A percentile compares a stretch with the other conserved stretches of the same genome.
Conservation (phyloP, 2,329 filamentous ascomycete species). For the Periconia sp. region DNA sequence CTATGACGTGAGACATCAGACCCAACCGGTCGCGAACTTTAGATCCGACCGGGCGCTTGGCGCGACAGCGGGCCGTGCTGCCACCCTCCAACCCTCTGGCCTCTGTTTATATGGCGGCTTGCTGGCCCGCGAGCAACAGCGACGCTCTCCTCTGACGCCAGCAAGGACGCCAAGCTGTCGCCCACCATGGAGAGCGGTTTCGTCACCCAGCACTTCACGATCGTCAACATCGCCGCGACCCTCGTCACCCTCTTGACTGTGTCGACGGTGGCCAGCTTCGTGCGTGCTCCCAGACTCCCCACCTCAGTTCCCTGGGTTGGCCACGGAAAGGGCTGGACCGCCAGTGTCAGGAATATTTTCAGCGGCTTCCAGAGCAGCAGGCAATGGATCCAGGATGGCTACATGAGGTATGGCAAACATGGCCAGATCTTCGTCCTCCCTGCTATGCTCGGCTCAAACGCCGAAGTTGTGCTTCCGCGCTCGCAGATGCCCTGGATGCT, state of each 20-base stretch:
- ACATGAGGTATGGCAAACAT: slow-evolving; percentile 31
- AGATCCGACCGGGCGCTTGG: too few species aligned
- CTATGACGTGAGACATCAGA: too few species aligned
- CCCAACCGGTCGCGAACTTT: too few species aligned
- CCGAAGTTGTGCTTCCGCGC: slow-evolving; percentile 43
- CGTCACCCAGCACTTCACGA: slow-evolving; percentile 8
- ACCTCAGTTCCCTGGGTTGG: slow-evolving; percentile 29
- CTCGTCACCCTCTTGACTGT: slow-evolving; percentile 25
- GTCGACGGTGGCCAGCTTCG: slow-evolving; percentile 16
- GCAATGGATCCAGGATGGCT: slow-evolving; percentile 28
- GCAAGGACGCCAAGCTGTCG: too few species aligned
- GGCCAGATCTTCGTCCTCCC: slow-evolving; percentile 34
- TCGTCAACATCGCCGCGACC: slow-evolving; percentile 10
- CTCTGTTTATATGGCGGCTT: too few species aligned
- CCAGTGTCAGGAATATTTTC: slow-evolving; percentile 22
- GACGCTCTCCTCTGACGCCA: too few species aligned
- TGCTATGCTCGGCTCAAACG: slow-evolving; percentile 23
- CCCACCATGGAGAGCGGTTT: slow-evolving; percentile 5
- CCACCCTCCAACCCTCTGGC: too few species aligned
- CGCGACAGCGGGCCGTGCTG: too few species aligned
- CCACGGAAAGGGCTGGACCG: slow-evolving; percentile 30
- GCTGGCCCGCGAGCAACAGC: too few species aligned
- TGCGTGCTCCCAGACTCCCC: slow-evolving; percentile 23
- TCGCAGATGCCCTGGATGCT: slow-evolving; percentile 49
- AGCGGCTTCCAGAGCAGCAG: slow-evolving; percentile 26